phyloP scores from a whole-genome alignment of 768 basidiomycete genomes.

The Trametes elegans region DNA sequence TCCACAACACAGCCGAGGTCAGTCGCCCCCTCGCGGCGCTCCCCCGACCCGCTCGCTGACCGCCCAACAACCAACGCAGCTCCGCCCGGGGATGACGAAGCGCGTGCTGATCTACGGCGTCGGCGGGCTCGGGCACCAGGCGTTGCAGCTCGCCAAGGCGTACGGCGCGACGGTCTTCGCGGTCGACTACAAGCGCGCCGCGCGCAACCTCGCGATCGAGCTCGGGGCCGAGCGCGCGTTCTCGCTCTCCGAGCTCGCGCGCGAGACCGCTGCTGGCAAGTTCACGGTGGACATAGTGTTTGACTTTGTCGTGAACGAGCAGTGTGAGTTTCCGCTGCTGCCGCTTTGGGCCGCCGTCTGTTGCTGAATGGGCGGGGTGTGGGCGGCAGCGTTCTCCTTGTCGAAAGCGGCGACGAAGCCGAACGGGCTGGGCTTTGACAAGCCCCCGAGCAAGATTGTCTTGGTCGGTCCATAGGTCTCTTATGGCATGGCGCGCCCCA shows the following conservation, averaged over 20 bases:
- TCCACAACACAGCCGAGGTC: slow-evolving; percentile 7
- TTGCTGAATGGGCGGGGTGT: too few relatives aligned
- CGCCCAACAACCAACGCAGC: background rate
- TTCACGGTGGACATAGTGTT: slow-evolving; percentile 26
- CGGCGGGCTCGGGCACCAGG: slow-evolving; percentile 15
- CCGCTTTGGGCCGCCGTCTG: too few relatives aligned
- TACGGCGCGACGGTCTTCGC: slow-evolving; percentile 29
- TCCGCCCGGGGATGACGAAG: slow-evolving; percentile 5
- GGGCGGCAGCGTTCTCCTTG: slow-evolving; percentile 1
- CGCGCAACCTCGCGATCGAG: slow-evolving; percentile 24
- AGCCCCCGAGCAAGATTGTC: slow-evolving; percentile 1
- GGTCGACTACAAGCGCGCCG: slow-evolving; percentile 23
- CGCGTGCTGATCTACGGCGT: slow-evolving; percentile 16
- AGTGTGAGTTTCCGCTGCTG: slow-evolving; percentile 13
- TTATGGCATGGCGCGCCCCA: background rate
- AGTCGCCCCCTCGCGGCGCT: background rate
- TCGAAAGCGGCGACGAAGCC: background rate
- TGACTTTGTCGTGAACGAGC: slow-evolving; percentile 24
- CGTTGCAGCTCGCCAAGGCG: slow-evolving; percentile 25
- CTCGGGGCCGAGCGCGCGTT: slow-evolving; percentile 26
- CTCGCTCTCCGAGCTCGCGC: slow-evolving; percentile 18
- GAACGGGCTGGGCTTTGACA: background rate
- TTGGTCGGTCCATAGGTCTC: background rate
- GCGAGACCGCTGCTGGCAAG: slow-evolving; percentile 2
- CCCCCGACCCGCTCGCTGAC: background rate